These are phyloP conservation scores for Populus hybrid DNA, from an alignment of 441 rosid genomes.

Conservation along the genomic window DNA sequence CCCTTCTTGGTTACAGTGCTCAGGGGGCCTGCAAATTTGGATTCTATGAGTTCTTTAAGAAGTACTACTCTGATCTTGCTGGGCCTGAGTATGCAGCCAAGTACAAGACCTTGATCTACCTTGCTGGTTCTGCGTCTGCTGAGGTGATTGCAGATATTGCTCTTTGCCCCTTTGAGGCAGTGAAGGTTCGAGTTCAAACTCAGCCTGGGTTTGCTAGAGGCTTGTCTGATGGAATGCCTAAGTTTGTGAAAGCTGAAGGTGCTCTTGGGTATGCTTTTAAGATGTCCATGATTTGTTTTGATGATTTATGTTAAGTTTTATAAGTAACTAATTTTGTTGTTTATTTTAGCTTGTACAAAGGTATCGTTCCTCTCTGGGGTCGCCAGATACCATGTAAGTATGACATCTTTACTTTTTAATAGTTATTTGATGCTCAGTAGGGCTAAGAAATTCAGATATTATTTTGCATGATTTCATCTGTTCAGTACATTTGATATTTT, in stretches of 20 bases:
- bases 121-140: constrained; percentile 99
- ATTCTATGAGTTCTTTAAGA: constrained; percentile 96
- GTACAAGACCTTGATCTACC: constrained; percentile 97
- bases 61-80: constrained; percentile 84
- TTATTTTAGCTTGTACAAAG: constrained; percentile 84
- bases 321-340: not conserved
- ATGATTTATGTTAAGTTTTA: not conserved
- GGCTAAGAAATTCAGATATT: not conserved
- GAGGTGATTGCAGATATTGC: constrained; percentile 99
- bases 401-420: not conserved
- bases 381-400: constrained; percentile 99
- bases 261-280: constrained; percentile 59
- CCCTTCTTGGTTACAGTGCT: constrained; percentile 95
- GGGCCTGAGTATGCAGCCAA: constrained; percentile 87
- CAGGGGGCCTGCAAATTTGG: constrained; percentile 99
- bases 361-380: constrained; percentile 98
- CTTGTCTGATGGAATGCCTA: constrained; percentile 86
- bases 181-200: constrained; percentile 98
- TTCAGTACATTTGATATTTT: not conserved
- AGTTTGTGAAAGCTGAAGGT: constrained; percentile 94
- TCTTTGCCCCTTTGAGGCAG: constrained; percentile 98
- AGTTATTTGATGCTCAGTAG: not conserved
- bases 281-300: not conserved
- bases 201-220: constrained; percentile 99
- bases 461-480: too few species aligned